These are phyloP conservation scores for Sphaerostilbella broomeana DNA, from an alignment of 2,329 filamentous ascomycete species.

Conservation along the genomic window DNA sequence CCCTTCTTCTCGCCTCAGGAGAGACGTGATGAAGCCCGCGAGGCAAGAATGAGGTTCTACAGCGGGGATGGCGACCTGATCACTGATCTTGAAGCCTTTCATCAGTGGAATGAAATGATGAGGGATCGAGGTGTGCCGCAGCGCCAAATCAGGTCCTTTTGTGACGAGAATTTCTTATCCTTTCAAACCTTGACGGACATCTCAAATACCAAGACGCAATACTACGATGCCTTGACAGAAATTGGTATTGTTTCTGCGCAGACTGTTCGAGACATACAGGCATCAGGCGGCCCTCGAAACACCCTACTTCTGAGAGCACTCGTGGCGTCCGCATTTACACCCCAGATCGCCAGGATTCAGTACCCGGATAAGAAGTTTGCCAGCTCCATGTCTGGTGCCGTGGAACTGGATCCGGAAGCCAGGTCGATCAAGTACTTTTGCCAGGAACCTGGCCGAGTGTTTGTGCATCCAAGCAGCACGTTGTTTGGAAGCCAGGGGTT, in stretches of 20 bases:
- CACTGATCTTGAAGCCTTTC: slow-evolving; percentile 77
- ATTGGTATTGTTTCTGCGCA: slow-evolving; percentile 62
- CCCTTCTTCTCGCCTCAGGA: slow-evolving; percentile 82
- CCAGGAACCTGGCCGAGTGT: slow-evolving; percentile 77
- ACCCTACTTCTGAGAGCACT: slow-evolving; percentile 58
- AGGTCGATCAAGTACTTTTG: slow-evolving; percentile 89
- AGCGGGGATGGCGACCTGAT: slow-evolving; percentile 78
- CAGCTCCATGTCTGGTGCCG: slow-evolving; percentile 76
- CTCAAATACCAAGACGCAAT: slow-evolving; percentile 76
- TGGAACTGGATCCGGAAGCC: slow-evolving; percentile 89
- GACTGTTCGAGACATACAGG: too few species aligned
- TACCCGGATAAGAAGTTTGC: slow-evolving; percentile 96
- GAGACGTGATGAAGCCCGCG: slow-evolving; percentile 73
- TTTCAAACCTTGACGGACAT: slow-evolving; percentile 83
- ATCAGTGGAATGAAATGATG: slow-evolving; percentile 69
- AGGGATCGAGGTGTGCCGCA: slow-evolving; percentile 47
- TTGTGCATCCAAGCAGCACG: slow-evolving; percentile 84
- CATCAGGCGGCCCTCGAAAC: slow-evolving; percentile 26
- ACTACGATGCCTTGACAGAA: slow-evolving; percentile 77
- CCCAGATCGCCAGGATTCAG: slow-evolving; percentile 85
- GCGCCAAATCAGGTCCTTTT: slow-evolving; percentile 66
- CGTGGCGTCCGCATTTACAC: slow-evolving; percentile 67
- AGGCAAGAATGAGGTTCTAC: slow-evolving; percentile 67
- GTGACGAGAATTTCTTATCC: slow-evolving; percentile 77
- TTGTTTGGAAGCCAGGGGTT: slow-evolving; percentile 80